Percentiles rank a stretch among this genome's conserved stretches.
Conservation (phyloP, 164 flowering plant genomes). For the Magnolia sinica region DNA sequence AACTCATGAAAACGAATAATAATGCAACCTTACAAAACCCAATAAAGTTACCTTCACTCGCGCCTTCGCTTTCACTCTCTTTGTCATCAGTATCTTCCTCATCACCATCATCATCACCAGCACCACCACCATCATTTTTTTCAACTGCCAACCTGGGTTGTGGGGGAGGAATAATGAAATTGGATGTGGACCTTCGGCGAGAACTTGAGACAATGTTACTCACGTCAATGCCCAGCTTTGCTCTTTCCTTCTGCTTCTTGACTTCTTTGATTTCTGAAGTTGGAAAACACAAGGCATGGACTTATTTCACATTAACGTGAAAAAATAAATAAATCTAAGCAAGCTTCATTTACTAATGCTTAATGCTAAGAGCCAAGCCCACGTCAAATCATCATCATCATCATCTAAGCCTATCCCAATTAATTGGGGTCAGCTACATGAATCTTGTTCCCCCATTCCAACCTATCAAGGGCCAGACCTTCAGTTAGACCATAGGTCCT, state of each 20-base stretch:
- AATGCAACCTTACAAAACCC: no score
- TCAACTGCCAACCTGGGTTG: conserved; percentile 47
- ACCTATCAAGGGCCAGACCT: no score
- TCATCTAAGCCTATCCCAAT: no score
- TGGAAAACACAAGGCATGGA: conserved; percentile 1
- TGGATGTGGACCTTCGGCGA: conserved; percentile 62
- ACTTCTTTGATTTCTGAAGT: conserved; percentile 72
- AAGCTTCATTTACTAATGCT: no score
- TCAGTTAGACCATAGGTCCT: no score
- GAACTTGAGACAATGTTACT: conserved; percentile 80
- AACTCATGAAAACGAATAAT: no score
- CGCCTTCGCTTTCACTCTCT: conserved; percentile 26
- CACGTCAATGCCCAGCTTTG: conserved; percentile 84
- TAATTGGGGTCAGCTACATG: no score
- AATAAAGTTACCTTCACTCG: conserved; percentile 25
- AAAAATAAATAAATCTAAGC: no score
- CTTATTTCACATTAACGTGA: no score
- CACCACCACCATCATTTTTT: conserved; percentile 31
- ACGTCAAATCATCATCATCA: no score
- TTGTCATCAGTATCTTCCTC: conserved; percentile 42
- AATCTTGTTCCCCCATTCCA: no score
- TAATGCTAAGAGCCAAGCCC: no score
- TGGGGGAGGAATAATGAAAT: conserved; percentile 44
- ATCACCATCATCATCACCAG: conserved; percentile 22
- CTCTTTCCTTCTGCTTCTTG: conserved; percentile 69